Base-by-base conservation (phyloP, 352 stramenopile species). In the Pythium insidiosum region DNA sequence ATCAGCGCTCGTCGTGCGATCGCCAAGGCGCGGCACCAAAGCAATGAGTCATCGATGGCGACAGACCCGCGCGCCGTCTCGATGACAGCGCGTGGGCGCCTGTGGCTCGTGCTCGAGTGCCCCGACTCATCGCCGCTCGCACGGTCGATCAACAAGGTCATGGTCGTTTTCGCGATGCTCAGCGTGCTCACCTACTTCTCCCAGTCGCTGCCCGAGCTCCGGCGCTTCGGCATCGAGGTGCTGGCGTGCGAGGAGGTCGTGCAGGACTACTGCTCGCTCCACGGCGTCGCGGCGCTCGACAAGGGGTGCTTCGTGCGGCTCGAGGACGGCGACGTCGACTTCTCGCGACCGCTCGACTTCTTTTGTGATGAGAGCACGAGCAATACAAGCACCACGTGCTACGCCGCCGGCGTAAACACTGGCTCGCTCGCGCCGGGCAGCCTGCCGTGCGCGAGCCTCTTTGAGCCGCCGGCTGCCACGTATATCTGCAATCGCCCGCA, bases 151-250 rank as follows among this genome's bases (percentile, higher is more conserved):
- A 88, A 88, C 51, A 65, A 63, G 38, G 37, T 68, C 16, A 78
- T 88, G 61, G 61, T 88, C 13, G 38, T 24, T 9, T 63, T 74
- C 20, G 56, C 73, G 19, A 38, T 91, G 1, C 36, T 81, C 47
- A 91, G 78, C 21, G 51, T 88, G 21, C 66, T 84, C 30, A 34
- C 86, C 2, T 88, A 88, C 45, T 88, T 77, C 38, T 66, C 49
- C 24, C 69, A 91, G 40, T 88, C 78, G 4, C 48, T 87, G 4
- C 78, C 69, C 5, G 78, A 91, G 36, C 44, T 91, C 7, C 63
- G 69, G 25, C 44, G 46, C 21, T 74, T 53, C 24, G 78, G 75
- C 1, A 45, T 75, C 2, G 50, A 71, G 29, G 73, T 71, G 0
- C 41, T 18, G 1, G 56, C 61, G 1, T 91, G 78, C 23, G 60